Percentiles rank a stretch among this genome's conserved stretches.
Conservation (phyloP, 176 grass and related monocot genomes). For the Chrysopogon serrulatus region DNA sequence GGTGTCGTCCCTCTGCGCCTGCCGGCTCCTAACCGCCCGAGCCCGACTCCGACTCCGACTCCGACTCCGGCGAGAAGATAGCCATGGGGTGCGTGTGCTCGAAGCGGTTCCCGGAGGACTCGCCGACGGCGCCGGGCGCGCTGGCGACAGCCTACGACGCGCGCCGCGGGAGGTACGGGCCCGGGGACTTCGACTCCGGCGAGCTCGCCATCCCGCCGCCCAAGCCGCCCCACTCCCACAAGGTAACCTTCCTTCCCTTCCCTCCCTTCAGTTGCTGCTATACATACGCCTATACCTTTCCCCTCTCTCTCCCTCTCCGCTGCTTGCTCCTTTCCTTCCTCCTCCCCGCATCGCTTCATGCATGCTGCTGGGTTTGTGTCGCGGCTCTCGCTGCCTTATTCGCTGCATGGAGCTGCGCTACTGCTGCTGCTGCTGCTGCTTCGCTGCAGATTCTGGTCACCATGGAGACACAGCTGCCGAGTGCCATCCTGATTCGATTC, state of each 20-base stretch:
- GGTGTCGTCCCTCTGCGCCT: no score
- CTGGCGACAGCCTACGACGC: slow-evolving; percentile 30
- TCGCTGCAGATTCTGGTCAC: neutral
- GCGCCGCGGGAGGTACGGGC: slow-evolving; percentile 26
- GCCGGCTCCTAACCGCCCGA: no score
- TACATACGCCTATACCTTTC: no score
- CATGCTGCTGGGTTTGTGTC: no score
- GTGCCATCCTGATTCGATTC: neutral
- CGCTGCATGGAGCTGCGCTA: no score
- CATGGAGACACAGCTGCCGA: no score
- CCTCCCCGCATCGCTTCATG: neutral
- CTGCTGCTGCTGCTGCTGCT: no score
- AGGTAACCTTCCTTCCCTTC: slow-evolving; percentile 27
- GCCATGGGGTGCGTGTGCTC: slow-evolving; percentile 78
- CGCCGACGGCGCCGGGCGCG: neutral
- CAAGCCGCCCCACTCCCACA: slow-evolving; percentile 35
- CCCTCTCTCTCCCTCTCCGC: neutral
- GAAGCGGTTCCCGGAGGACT: neutral
- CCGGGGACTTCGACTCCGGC: slow-evolving; percentile 46
- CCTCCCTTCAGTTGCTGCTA: neutral
- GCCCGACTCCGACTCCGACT: no score
- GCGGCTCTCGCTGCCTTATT: neutral
- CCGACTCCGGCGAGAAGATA: neutral
- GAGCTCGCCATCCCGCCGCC: slow-evolving; percentile 59
- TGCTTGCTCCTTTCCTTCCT: neutral